Base-by-base conservation (phyloP, 177 flowering plant species). In the Tripterygium wilfordii region DNA sequence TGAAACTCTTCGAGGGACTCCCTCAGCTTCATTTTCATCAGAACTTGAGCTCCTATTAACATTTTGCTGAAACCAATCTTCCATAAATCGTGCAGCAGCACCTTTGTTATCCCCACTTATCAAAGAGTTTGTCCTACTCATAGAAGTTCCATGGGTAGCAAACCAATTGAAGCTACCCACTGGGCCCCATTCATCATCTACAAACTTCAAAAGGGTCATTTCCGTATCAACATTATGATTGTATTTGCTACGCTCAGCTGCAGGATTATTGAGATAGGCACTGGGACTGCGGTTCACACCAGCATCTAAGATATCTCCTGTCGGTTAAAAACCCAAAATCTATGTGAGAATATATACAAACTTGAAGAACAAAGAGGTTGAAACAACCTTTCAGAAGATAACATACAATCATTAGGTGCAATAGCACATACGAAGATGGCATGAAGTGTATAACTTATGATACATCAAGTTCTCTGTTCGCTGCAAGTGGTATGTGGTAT, bases 31-130 rank as follows among this genome's bases (percentile, higher is more conserved):
- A 48, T 49, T 17, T 43, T 31, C 50, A 42, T 54, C 58, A 33
- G 58, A 42, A 59, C 37, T 36, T 47, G 49, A 30, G 36, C 54
- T 66, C 61, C 47, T 63, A 55, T 22, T 39, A 54, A 17, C 58
- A 26, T 61, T 79, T 54, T 71, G 65, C 60, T 84, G 83, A 79
- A 74, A 76, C 99, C 97, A 94, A 59, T 94, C 99, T 60, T 94
- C 99, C 97, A 89, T 89, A 63, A 94, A 85, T 49, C 99, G 77
- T 22, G 99, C 97, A 57, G 97, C 99, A 29, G 97, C 88, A 33
- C 97, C 99, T 72, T 94, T 89, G 67, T 94, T 94, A 70, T 94
- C 99, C 45, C 99, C 99, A 67, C 99, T 94, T 32, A 94, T 81
- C 78, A 94, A 69, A 43, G 82, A 66, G 48, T 94, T 94, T 63